These are phyloP conservation scores for Phyllosticta ampelicida DNA, from an alignment of 2,329 filamentous ascomycete species.

Conservation along the genomic window DNA sequence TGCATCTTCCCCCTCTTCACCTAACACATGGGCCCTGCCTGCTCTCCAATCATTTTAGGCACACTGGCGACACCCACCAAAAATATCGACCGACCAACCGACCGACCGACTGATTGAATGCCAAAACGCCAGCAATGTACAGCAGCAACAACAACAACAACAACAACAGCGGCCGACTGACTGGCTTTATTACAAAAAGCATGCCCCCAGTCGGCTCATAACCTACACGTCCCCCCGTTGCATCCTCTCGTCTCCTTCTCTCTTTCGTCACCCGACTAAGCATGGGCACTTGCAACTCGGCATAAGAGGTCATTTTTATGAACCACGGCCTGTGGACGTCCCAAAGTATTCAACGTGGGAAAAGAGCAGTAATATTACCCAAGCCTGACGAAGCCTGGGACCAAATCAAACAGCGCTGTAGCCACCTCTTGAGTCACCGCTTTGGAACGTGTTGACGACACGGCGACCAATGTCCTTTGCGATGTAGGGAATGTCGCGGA, in stretches of 20 bases:
- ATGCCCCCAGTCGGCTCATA: background rate
- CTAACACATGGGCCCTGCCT: too few species aligned
- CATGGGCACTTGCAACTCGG: too few species aligned
- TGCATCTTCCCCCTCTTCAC: too few species aligned
- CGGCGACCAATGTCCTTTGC: slow-evolving; percentile 77
- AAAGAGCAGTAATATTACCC: background rate
- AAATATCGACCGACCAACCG: too few species aligned
- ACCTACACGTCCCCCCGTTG: background rate
- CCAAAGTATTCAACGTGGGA: too few species aligned
- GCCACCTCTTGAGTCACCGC: slow-evolving; percentile 71
- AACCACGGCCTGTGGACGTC: too few species aligned
- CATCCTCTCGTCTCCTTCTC: background rate
- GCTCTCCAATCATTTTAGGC: too few species aligned
- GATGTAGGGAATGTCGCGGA: slow-evolving; percentile 85
- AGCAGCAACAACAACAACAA: background rate
- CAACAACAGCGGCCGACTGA: too few species aligned
- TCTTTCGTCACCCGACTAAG: background rate
- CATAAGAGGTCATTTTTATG: too few species aligned
- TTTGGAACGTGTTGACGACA: slow-evolving; percentile 74
- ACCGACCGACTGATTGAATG: too few species aligned
- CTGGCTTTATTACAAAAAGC: background rate
- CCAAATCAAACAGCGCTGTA: slow-evolving; percentile 77
- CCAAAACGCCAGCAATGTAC: background rate
- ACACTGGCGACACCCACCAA: too few species aligned
- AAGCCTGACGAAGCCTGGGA: background rate